Conservation (phyloP, 305 asterid genomes). For the Rubia occidens region DNA sequence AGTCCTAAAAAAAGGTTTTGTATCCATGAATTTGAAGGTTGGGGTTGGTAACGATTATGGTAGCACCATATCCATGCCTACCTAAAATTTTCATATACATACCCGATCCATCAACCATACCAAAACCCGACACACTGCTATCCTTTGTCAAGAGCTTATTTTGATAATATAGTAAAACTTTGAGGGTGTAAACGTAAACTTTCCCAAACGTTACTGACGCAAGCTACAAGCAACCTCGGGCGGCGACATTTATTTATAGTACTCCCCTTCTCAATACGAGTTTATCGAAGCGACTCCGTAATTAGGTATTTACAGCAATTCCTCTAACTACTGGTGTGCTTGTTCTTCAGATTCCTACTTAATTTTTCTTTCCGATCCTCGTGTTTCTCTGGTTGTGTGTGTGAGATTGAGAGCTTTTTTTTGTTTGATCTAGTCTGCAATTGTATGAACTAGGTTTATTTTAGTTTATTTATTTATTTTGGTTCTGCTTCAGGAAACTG, state of each 20-base stretch:
- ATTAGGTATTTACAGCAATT: not conserved
- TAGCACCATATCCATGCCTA: no score
- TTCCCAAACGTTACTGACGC: no score
- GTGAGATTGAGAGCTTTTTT: not conserved
- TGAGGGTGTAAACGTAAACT: not conserved
- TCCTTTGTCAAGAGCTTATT: not conserved
- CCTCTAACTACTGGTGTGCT: not conserved
- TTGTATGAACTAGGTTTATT: not conserved
- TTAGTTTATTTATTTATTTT: not conserved
- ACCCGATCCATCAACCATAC: no score
- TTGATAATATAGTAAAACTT: not conserved
- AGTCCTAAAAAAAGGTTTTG: no score
- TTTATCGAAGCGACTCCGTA: not conserved
- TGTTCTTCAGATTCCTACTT: not conserved
- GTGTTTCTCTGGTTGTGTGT: not conserved
- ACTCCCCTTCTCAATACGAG: not conserved
- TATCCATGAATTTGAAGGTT: no score
- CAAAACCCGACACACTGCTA: no score
- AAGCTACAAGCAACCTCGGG: not conserved
- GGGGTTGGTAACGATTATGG: no score
- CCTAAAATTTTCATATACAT: no score
- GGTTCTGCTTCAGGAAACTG: constrained; percentile 2
- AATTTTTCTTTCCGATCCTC: not conserved
- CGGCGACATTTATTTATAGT: no score
- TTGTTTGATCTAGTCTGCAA: not conserved